Percentiles rank a stretch among this genome's conserved stretches.
These are phyloP conservation scores for Paracoccidioides lutzii DNA, from an alignment of 2,329 filamentous ascomycete species.

Conservation along the genomic window DNA sequence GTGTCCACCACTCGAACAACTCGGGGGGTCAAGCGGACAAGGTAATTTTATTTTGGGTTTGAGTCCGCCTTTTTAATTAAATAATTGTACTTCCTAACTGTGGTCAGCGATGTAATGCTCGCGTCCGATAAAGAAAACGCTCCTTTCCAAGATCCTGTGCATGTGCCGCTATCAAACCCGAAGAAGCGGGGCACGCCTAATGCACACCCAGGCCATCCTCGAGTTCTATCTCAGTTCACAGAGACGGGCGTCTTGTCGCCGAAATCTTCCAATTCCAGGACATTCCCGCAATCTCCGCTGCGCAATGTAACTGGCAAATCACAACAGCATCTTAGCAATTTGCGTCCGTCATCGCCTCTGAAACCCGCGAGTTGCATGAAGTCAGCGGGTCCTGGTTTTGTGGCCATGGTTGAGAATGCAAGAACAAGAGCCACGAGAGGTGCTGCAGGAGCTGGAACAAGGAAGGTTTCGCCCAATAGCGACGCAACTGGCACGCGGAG, in stretches of 20 bases:
- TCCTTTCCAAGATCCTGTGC: slow-evolving; percentile 20
- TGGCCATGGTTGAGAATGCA: slow-evolving; percentile 12
- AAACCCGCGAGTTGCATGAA: slow-evolving; percentile 39
- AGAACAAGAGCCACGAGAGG: slow-evolving; percentile 16
- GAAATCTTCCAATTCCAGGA: slow-evolving; percentile 66
- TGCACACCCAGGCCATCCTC: slow-evolving; percentile 21
- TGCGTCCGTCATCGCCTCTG: slow-evolving; percentile 49
- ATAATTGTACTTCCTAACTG: slow-evolving; percentile 12
- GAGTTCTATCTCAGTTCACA: slow-evolving; percentile 31
- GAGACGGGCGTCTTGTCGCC: slow-evolving; percentile 60
- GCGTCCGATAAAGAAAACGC: slow-evolving; percentile 67
- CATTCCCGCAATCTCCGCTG: slow-evolving; percentile 46
- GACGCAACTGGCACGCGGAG: slow-evolving; percentile 15
- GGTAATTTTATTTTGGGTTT: slow-evolving; percentile 14
- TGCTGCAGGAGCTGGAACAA: slow-evolving; percentile 15
- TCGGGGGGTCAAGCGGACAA: slow-evolving; percentile 21
- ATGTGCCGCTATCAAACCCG: slow-evolving; percentile 47
- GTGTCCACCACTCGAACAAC: slow-evolving; percentile 12
- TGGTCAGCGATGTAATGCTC: slow-evolving; percentile 48
- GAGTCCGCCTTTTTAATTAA: slow-evolving; percentile 5
- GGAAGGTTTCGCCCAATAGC: slow-evolving; percentile 16
- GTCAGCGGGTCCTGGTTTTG: slow-evolving; percentile 14
- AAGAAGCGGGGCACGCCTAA: slow-evolving; percentile 50
- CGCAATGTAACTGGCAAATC: slow-evolving; percentile 32
- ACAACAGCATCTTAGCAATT: slow-evolving; percentile 37